Evolutionary conservation across 2,329 filamentous ascomycete species (phyloP), one percentile per base, ranked within the genome.

Genomic region (Beauveria sp.): DNA sequence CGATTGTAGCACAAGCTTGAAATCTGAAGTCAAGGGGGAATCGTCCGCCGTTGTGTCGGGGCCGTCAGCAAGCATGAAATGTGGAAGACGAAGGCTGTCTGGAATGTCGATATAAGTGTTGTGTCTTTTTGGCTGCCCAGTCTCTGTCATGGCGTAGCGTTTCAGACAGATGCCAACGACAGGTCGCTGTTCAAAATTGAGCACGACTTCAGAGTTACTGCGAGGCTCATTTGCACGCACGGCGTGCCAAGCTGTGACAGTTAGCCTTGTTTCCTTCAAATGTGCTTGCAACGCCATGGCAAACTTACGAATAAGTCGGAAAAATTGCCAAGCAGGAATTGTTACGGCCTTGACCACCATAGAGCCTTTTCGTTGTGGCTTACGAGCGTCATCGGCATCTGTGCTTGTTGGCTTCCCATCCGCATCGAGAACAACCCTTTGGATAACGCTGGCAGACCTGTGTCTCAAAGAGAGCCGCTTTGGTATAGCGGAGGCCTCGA

Each of bases 301-400:
- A 45, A 49, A 80, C 89, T 76, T 78, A 92, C 89, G 93, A 68
- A 97, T 91, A 28, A 98, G 78, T 69, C 90, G 91, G 75, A 97
- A 98, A 70, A 98, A 96, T 69, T 97, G 93, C 92, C 93, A 98
- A 2, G 95, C 95, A 43, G 93, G 93, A 78, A 98, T 96, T 62
- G 93, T 87, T 16, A 98, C 89, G 68, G 96, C 93, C 70, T 93
- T 96, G 66, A 77, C 79, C 61, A 80, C 78, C 2, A 77, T 79
- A 14, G 81, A 82, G 10, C 67, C 78, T 73, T 70, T 80, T 71
- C 66, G 71, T 72, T 68, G 77, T 73, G 66, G 75, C 71, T 72
- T 77, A 64, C 77, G 75, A 46, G 78, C 71, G 34, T 80, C 69
- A 16, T 71, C 76, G 18, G 71, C 69, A 16, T 75, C 71, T 28